Evolutionary conservation across 257 asterid species (phyloP).

Genomic region (Solanum chilense): DNA sequence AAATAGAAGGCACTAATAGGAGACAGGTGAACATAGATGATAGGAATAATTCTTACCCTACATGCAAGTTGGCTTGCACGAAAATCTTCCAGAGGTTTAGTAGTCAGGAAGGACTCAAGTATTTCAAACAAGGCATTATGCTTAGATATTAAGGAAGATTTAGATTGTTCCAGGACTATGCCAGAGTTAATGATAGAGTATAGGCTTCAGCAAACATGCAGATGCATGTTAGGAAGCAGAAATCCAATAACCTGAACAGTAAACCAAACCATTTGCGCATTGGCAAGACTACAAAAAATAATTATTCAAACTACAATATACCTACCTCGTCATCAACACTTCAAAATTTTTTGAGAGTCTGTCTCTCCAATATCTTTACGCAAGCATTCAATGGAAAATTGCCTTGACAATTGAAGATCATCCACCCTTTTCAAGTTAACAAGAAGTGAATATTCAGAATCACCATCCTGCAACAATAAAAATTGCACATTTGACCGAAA

Average conservation of each 20-base stretch:
- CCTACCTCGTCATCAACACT: no score
- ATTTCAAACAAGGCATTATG: no score
- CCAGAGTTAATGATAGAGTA: conserved; percentile 47
- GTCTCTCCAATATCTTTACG: no score
- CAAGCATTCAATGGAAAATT: no score
- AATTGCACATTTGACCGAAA: not conserved
- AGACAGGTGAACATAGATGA: no score
- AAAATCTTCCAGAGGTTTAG: no score
- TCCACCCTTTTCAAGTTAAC: conserved; percentile 76
- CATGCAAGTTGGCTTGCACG: no score
- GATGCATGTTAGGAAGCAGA: conserved; percentile 84
- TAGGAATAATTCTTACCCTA: no score
- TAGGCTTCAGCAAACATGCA: conserved; percentile 84
- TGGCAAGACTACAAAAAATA: conserved; percentile 8
- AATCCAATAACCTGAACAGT: conserved; percentile 59
- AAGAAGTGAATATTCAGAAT: conserved; percentile 75
- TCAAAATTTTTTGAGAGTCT: no score
- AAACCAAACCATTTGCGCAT: conserved; percentile 4
- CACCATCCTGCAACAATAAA: conserved; percentile 62
- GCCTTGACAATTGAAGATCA: conserved; percentile 63
- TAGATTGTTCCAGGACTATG: not conserved
- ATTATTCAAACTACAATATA: not conserved
- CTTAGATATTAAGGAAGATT: no score
- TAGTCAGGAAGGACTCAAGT: no score
- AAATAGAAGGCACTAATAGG: no score